Evolutionary conservation across 805 yeast genomes (phyloP).

Genomic region (Candida cerambycidarum): DNA sequence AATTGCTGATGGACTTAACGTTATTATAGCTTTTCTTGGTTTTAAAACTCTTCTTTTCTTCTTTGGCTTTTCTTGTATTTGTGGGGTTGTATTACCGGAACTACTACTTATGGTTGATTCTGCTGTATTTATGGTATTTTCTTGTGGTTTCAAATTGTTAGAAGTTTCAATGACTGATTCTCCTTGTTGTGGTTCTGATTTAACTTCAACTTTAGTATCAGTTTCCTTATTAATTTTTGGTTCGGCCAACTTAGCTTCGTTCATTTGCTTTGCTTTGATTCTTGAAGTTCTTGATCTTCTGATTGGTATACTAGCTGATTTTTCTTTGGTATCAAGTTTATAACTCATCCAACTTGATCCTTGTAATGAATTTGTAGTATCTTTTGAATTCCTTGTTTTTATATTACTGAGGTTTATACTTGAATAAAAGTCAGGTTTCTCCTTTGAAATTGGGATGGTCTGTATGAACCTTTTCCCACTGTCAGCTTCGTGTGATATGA

Average conservation of each 20-base stretch:
- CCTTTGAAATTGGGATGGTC: slow-evolving; percentile 28
- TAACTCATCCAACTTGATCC: slow-evolving; percentile 26
- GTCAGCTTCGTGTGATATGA: slow-evolving; percentile 12
- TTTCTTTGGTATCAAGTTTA: slow-evolving; percentile 4
- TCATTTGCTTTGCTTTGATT: slow-evolving; percentile 12
- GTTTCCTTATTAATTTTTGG: slow-evolving; percentile 3
- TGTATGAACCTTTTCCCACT: slow-evolving; percentile 34
- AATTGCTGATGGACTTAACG: slow-evolving; percentile 75
- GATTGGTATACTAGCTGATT: slow-evolving; percentile 14
- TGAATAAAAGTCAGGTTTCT: slow-evolving; percentile 21
- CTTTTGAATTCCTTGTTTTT: slow-evolving; percentile 12
- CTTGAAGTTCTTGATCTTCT: slow-evolving; percentile 37
- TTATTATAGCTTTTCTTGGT: slow-evolving; percentile 88
- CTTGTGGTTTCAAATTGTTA: slow-evolving; percentile 9
- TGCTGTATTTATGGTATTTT: slow-evolving; percentile 5
- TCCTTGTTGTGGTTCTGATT: neutral
- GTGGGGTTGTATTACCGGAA: neutral
- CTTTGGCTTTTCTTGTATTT: slow-evolving; percentile 11
- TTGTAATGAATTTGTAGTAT: slow-evolving; percentile 14
- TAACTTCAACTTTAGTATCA: neutral
- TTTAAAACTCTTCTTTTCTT: slow-evolving; percentile 62
- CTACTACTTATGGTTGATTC: slow-evolving; percentile 1
- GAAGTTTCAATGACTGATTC: slow-evolving; percentile 2
- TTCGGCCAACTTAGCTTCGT: slow-evolving; percentile 6
- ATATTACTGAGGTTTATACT: slow-evolving; percentile 20